These are phyloP conservation scores for Gnaphalium uliginosum DNA, from an alignment of 129 eudicot genomes.

Conservation along the genomic window DNA sequence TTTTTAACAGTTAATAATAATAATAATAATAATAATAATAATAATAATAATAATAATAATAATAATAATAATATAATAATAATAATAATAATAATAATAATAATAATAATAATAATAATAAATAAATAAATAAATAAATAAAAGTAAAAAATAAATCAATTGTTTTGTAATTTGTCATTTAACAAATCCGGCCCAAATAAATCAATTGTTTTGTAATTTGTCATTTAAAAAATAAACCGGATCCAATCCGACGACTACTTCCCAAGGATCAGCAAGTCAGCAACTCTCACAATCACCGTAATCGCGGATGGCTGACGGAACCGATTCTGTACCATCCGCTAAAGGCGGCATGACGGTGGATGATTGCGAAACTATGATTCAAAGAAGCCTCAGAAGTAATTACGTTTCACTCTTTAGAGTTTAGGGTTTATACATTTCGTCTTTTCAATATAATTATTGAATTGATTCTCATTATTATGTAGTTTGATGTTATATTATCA, in stretches of 20 bases:
- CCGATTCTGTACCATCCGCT: constrained; percentile 15
- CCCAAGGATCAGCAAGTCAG: not conserved
- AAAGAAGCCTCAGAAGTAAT: constrained; percentile 63
- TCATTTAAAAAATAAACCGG: not conserved
- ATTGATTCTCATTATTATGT: not conserved
- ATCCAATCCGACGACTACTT: not conserved
- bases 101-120: no score
- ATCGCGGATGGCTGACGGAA: not conserved
- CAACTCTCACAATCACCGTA: not conserved
- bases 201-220: not conserved
- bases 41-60: no score
- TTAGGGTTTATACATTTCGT: not conserved
- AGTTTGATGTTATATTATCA: constrained; percentile 7
- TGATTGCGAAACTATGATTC: constrained; percentile 78
- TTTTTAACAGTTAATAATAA: no score
- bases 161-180: no score
- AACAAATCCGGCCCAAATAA: no score
- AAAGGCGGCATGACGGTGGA: constrained; percentile 48
- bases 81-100: no score
- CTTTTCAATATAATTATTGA: not conserved
- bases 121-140: no score
- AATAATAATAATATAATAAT: no score
- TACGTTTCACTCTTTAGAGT: not conserved
- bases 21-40: no score
- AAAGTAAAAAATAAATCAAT: no score